Conservation (phyloP, 2,329 filamentous ascomycete species). For the Waltergamsia citrina region DNA sequence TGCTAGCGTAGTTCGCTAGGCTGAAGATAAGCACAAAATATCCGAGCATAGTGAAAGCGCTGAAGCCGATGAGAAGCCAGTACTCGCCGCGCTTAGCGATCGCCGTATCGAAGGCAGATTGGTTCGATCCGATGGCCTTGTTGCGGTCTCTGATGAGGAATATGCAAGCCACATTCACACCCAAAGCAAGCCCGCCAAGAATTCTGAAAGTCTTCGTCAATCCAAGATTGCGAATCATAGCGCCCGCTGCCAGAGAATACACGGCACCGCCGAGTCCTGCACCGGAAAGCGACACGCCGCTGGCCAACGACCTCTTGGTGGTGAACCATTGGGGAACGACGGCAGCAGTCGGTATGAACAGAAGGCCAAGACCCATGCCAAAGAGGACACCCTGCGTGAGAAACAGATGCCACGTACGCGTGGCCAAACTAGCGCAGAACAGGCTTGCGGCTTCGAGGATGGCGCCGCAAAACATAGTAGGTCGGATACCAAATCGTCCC, state of each 20-base stretch:
- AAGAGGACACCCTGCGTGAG: constrained; percentile 50
- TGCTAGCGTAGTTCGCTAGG: constrained; percentile 50
- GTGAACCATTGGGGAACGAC: constrained; percentile 55
- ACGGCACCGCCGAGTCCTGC: constrained; percentile 27
- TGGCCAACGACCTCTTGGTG: constrained; percentile 43
- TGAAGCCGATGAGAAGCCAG: background rate
- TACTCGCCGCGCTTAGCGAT: background rate
- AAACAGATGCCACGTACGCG: constrained; percentile 49
- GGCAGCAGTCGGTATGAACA: constrained; percentile 45
- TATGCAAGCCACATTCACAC: constrained; percentile 41
- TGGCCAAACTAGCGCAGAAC: constrained; percentile 42
- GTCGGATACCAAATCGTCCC: constrained; percentile 17
- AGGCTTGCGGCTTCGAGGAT: constrained; percentile 39
- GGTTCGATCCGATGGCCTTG: background rate
- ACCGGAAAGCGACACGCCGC: constrained; percentile 43
- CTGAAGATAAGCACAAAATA: constrained; percentile 58
- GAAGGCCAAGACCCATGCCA: constrained; percentile 50
- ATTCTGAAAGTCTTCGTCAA: constrained; percentile 49
- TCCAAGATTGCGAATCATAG: constrained; percentile 43
- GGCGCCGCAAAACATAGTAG: constrained; percentile 40
- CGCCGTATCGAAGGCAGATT: background rate
- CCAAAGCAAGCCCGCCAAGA: constrained; percentile 33
- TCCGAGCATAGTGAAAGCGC: constrained; percentile 47
- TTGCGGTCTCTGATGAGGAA: constrained; percentile 37
- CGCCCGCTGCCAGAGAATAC: constrained; percentile 15